A percentile compares a stretch with the other conserved stretches of the same genome.
These are phyloP conservation scores for Yamadazyma sp. DNA, from an alignment of 1,139 yeast genomes.

Conservation along the genomic window DNA sequence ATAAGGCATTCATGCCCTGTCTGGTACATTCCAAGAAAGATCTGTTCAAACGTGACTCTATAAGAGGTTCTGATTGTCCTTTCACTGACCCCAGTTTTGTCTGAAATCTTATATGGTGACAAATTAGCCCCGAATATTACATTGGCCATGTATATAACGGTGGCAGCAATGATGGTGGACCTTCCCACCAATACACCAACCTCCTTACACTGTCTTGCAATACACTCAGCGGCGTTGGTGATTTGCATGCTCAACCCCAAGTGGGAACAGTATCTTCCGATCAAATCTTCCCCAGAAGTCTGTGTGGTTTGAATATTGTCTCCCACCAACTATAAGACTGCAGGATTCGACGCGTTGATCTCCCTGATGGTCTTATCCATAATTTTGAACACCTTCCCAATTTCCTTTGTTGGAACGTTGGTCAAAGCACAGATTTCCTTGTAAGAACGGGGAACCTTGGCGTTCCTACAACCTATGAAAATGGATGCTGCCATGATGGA, in stretches of 20 bases:
- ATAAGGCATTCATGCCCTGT: constrained; percentile 1
- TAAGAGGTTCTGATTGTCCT: constrained; percentile 95
- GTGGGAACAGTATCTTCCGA: constrained; percentile 94
- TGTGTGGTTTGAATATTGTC: constrained; percentile 81
- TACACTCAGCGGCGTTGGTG: constrained; percentile 90
- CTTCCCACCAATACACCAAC: constrained; percentile 95
- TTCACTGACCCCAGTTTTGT: constrained; percentile 95
- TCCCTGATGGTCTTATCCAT: constrained; percentile 77
- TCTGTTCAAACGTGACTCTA: constrained; percentile 82
- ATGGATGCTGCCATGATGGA: constrained; percentile 97
- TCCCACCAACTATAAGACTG: constrained; percentile 30
- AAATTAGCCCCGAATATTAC: constrained; percentile 70
- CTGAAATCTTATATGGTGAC: constrained; percentile 81
- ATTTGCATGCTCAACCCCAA: constrained; percentile 83
- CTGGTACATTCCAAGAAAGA: constrained; percentile 59
- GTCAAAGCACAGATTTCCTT: constrained; percentile 96
- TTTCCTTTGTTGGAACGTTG: constrained; percentile 89
- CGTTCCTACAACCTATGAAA: constrained; percentile 91
- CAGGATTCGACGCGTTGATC: constrained; percentile 52
- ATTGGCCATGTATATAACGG: constrained; percentile 93
- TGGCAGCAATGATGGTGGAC: constrained; percentile 95
- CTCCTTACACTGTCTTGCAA: constrained; percentile 86
- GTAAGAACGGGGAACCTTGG: constrained; percentile 91
- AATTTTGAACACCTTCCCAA: constrained; percentile 82
- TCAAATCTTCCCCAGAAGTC: constrained; percentile 91